Percentiles rank a stretch among this genome's conserved stretches.
Evolutionary conservation across 805 yeast species (phyloP).

Genomic region (Suhomyces sp.): DNA sequence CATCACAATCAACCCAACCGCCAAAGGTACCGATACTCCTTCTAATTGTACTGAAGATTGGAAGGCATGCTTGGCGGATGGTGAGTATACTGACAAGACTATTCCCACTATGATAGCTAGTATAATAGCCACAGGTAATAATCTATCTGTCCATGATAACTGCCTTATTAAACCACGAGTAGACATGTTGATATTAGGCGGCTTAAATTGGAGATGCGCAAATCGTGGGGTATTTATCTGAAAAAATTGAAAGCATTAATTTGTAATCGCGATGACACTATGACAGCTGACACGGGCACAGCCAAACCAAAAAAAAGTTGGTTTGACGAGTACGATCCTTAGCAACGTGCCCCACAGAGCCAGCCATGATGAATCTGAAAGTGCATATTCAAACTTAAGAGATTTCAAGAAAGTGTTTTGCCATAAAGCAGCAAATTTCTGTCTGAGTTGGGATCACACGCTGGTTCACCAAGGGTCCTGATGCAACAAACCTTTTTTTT

Average conservation of each 20-base stretch:
- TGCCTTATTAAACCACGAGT: slow-evolving; percentile 2
- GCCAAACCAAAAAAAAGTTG: neutral
- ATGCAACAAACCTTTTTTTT: neutral
- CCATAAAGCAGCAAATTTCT: neutral
- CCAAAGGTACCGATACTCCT: slow-evolving; percentile 44
- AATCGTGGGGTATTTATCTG: neutral
- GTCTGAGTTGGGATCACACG: neutral
- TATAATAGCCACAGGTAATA: slow-evolving; percentile 35
- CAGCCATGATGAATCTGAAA: neutral
- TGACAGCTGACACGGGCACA: neutral
- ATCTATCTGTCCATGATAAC: slow-evolving; percentile 32
- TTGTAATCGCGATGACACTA: neutral
- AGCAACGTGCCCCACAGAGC: neutral
- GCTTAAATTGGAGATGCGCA: neutral
- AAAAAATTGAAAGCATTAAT: neutral
- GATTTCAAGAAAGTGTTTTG: neutral
- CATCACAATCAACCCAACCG: slow-evolving; percentile 52
- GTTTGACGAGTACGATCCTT: neutral
- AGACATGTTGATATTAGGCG: neutral
- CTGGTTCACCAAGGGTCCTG: neutral
- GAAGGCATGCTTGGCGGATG: slow-evolving; percentile 34
- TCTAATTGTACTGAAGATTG: slow-evolving; percentile 28
- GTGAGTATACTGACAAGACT: slow-evolving; percentile 41
- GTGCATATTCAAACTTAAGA: neutral
- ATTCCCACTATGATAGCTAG: slow-evolving; percentile 38